phyloP scores from a whole-genome alignment of 2,329 filamentous ascomycete genomes.

The Nannizziopsis arthrosporioides region DNA sequence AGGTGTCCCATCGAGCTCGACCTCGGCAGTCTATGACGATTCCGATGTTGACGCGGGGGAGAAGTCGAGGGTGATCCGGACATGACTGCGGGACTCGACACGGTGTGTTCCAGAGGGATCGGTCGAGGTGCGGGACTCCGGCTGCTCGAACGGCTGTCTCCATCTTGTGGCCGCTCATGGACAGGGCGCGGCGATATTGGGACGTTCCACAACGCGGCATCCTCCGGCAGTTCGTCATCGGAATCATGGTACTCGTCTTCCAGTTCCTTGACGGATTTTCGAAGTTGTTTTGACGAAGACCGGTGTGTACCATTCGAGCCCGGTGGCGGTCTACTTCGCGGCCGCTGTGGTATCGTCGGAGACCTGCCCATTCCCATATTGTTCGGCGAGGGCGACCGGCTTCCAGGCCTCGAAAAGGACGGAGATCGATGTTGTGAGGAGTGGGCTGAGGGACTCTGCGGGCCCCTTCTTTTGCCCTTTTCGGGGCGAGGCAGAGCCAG shows the following conservation, averaged over 20 bases:
- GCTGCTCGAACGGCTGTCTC: slow-evolving; percentile 32
- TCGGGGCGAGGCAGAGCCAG: slow-evolving; percentile 20
- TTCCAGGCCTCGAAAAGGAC: slow-evolving; percentile 10
- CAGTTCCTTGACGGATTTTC: slow-evolving; percentile 38
- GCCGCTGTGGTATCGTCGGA: slow-evolving; percentile 10
- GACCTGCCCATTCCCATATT: slow-evolving; percentile 1
- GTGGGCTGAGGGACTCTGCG: slow-evolving; percentile 13
- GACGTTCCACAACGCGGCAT: slow-evolving; percentile 41
- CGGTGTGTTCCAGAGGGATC: slow-evolving; percentile 33
- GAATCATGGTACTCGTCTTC: slow-evolving; percentile 42
- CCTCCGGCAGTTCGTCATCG: slow-evolving; percentile 41
- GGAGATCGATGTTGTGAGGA: slow-evolving; percentile 19
- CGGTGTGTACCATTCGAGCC: slow-evolving; percentile 17
- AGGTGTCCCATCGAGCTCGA: slow-evolving; percentile 27
- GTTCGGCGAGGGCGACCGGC: slow-evolving; percentile 14
- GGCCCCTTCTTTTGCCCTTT: slow-evolving; percentile 10
- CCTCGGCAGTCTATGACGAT: slow-evolving; percentile 21
- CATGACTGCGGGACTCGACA: slow-evolving; percentile 20
- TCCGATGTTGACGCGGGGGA: slow-evolving; percentile 18
- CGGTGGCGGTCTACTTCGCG: slow-evolving; percentile 22
- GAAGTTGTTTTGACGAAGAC: slow-evolving; percentile 34
- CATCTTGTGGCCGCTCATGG: slow-evolving; percentile 25
- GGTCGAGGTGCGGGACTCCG: slow-evolving; percentile 31
- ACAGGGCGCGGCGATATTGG: slow-evolving; percentile 37
- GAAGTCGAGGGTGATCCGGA: slow-evolving; percentile 24